Conservation (phyloP, 108 stramenopile genomes). For the Parietichytrium sp. region DNA sequence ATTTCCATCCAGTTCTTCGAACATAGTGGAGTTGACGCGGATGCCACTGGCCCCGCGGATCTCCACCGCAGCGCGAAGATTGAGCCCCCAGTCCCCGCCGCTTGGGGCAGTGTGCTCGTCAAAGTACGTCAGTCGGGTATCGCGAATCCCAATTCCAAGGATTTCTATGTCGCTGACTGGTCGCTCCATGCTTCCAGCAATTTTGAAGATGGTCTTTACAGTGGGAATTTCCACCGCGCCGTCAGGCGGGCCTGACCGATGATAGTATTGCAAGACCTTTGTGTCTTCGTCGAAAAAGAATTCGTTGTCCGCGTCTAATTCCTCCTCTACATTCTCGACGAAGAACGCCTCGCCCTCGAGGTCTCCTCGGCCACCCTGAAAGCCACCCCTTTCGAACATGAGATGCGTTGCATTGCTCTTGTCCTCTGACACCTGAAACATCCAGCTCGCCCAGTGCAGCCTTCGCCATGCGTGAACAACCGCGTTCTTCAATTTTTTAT, state of each 20-base stretch:
- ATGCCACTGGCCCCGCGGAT: not conserved
- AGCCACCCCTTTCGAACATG: slow-evolving; percentile 34
- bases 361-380: slow-evolving; percentile 28
- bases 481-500: not conserved
- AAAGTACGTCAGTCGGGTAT: slow-evolving; percentile 19
- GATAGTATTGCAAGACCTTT: not conserved
- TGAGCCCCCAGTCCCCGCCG: slow-evolving; percentile 24
- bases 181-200: not conserved
- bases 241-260: not conserved
- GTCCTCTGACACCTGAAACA: not conserved
- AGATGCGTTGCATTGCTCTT: not conserved
- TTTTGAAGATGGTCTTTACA: not conserved
- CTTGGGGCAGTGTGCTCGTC: not conserved
- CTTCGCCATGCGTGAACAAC: slow-evolving; percentile 18
- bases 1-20: slow-evolving; percentile 23
- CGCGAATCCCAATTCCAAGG: slow-evolving; percentile 33
- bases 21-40: not conserved
- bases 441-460: slow-evolving; percentile 34
- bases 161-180: not conserved
- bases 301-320: slow-evolving; percentile 44
- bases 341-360: slow-evolving; percentile 23
- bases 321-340: slow-evolving; percentile 44
- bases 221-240: not conserved
- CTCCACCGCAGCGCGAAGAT: not conserved
- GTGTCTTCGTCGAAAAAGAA: slow-evolving; percentile 37